Conservation (phyloP, 768 basidiomycete genomes). For the Nidularia pulvinata region DNA sequence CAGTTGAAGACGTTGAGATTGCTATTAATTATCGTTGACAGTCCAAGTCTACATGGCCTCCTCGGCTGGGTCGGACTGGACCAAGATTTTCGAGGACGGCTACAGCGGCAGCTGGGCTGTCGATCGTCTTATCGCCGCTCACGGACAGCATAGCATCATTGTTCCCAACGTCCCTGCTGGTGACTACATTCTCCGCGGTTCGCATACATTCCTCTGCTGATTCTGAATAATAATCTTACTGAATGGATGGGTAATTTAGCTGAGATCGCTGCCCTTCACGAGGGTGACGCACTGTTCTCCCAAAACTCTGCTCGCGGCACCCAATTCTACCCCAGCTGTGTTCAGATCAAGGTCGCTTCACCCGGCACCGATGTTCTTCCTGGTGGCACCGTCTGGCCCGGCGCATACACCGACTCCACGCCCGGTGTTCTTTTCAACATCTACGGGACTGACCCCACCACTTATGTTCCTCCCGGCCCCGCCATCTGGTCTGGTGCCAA, state of each 20-base stretch:
- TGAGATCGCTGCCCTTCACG: conserved; percentile 30
- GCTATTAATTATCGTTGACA: conserved; percentile 1
- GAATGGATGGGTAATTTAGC: conserved; percentile 33
- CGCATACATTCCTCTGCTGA: conserved; percentile 1
- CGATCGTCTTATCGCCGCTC: conserved; percentile 23
- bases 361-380: conserved; percentile 19
- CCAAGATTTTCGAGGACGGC: conserved; percentile 26
- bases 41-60: conserved; percentile 30
- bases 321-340: conserved; percentile 50
- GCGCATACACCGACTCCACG: conserved; percentile 22
- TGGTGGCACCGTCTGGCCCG: conserved; percentile 24
- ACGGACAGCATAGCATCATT: conserved; percentile 28
- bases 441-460: conserved; percentile 17
- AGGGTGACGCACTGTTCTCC: conserved; percentile 24
- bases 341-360: conserved; percentile 39
- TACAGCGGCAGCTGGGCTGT: conserved; percentile 25
- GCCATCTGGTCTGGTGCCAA: conserved; percentile 24
- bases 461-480: conserved; percentile 26
- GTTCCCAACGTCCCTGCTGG: conserved; percentile 29
- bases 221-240: neutral
- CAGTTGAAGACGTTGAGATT: neutral
- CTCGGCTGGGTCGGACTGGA: conserved; percentile 25
- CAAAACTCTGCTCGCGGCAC: conserved; percentile 35
- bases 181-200: conserved; percentile 30
- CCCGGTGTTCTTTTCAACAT: conserved; percentile 31